Conservation (phyloP, 2,329 filamentous ascomycete genomes). For the Bipolaris victoriae region DNA sequence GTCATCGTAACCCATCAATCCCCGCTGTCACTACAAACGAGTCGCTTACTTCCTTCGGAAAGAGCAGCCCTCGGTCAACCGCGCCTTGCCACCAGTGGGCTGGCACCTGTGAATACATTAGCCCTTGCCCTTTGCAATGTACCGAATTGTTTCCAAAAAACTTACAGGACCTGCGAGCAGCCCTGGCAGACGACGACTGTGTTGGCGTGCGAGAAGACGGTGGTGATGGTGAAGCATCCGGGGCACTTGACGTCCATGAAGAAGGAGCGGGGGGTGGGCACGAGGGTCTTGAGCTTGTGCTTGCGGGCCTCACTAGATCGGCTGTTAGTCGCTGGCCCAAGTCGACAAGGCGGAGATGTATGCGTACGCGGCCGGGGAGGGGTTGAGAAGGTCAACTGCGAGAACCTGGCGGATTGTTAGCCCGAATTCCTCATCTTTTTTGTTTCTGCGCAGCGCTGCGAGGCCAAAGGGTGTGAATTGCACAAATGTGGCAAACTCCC, state of each 20-base stretch:
- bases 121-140: conserved; percentile 16
- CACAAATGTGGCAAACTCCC: conserved; percentile 39
- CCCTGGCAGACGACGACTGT: conserved; percentile 99
- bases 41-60: conserved; percentile 98
- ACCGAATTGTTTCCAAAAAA: conserved; percentile 12
- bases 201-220: conserved; percentile 99
- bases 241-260: conserved; percentile 99
- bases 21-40: conserved; percentile 34
- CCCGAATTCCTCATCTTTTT: conserved; percentile 19
- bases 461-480: conserved; percentile 27
- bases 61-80: conserved; percentile 99
- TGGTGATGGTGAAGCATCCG: conserved; percentile 99
- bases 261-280: conserved; percentile 96
- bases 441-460: conserved; percentile 14
- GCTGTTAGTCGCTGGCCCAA: conserved; percentile 35
- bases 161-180: conserved; percentile 91
- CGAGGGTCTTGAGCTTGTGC: conserved; percentile 99
- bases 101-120: conserved; percentile 68
- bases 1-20: conserved; percentile 48
- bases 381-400: conserved; percentile 99
- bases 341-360: conserved; percentile 17
- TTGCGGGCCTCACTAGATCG: conserved; percentile 81
- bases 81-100: conserved; percentile 98
- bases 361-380: conserved; percentile 77
- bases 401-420: conserved; percentile 74